Base-by-base conservation (phyloP, 306 rosid genomes). In the Carpinus viminea region DNA sequence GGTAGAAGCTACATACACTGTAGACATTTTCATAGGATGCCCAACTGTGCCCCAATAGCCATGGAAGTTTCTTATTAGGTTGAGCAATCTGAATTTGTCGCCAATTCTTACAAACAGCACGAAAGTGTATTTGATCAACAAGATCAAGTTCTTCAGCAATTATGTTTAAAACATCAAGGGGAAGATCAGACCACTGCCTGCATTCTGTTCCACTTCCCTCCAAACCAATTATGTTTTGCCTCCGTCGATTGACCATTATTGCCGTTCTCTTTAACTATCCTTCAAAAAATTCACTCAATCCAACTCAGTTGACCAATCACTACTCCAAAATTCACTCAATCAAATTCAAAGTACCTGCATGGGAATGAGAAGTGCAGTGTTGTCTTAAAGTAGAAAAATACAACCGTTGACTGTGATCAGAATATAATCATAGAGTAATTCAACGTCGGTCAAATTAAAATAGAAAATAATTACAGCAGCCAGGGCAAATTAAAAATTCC, bases 91-190 rank as follows among this genome's bases (percentile, higher is more conserved):
- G 53, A 21, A 66, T 51, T 53, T 24, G 38, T 80, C 75, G 18
- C 78, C 74, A 74, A 68, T n/a, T 66, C 83, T 73, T 74, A 54
- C 74, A 80, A 17, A 74, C 83, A 0, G 21, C 73, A 5, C 74
- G 68, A 64, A 72, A 72, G 4, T 45, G 34, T 21, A 73, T n/a
- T 20, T 46, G 75, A 11, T 74, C 69, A 12, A 34, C n/a, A 31
- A 24, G 46, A 46, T 54, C 21, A 28, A 80, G 75, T 9, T 15
- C 31, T 31, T n/a, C 51, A 21, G 50, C 47, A 52, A 80, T 80
- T 45, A 21, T 11, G n/a, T 31, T 18, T 4, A 80, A 21, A 41
- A 55, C 16, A 17, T 74, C 74, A 43, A 16, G 4, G 8, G 68
- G 75, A 80, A 66, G 70, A 52, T 74, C 74, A 66, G 74, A 45